Evolutionary conservation across 257 asterid genomes (phyloP), one percentile per base, ranked within the genome.

Genomic region (Verbascum thapsus): DNA sequence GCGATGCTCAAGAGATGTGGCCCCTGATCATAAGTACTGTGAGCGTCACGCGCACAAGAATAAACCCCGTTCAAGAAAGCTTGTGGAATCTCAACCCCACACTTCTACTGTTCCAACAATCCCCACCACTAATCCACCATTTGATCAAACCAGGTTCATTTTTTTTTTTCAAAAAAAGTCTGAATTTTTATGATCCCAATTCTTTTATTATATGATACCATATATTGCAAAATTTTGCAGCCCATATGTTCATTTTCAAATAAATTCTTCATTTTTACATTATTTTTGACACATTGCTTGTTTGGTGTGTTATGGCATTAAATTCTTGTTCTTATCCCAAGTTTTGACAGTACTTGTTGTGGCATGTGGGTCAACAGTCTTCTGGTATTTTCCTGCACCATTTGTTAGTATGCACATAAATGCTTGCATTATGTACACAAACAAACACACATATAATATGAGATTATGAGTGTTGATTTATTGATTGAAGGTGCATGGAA

Each of bases 31-130:
- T 1, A 81, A 78, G 11, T 81, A 81, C 82, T 81, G 84, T 34
- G 87, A 81, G 53, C 78, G 87, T 3, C 87, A 81, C 37, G 74
- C 81, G 20, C 82, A 78, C 73, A 81, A 78, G 55, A 73, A 39
- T 45, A 70, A 62, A 52, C 69, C 76, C 43, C 84, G 87, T 81
- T 81, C 87, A 81, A 81, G 87, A 81, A 81, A 81, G 84, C 87
- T 42, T 71, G 84, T 75, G 84, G 87, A 81, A 81, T 3, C n/a
- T 52, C 53, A 76, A 9, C 18, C 79, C 43, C 69, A 61, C 63
- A 37, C 12, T 10, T 3, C 45, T 12, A 22, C 53, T 19, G n/a
- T n/a, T n/a, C n/a, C 40, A 50, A 1, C 76, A 45, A n/a, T 10
- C 41, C 64, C 43, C 32, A 52, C 61, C 71, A 54, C 75, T 15